Evolutionary conservation across 2,329 filamentous ascomycete species (phyloP).

Genomic region (Neofusicoccum umdonicola): DNA sequence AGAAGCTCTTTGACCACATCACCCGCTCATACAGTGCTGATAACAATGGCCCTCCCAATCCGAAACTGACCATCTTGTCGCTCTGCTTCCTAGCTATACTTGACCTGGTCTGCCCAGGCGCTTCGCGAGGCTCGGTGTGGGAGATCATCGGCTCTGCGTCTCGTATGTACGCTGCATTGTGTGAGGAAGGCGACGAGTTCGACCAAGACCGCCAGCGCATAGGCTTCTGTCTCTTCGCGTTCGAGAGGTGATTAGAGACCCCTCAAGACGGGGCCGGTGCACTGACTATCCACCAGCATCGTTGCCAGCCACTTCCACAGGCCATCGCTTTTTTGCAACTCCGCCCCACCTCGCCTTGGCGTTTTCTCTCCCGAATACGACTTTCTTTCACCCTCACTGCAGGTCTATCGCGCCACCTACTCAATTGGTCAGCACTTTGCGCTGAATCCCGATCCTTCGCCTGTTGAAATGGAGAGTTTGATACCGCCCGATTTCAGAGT

Average conservation of each 20-base stretch:
- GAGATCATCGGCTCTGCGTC: constrained; percentile 4
- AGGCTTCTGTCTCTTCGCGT: neutral
- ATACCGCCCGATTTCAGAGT: neutral
- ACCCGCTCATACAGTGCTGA: neutral
- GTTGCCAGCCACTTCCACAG: constrained; percentile 2
- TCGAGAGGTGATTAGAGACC: constrained; percentile 1
- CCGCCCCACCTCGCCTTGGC: neutral
- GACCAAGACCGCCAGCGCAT: constrained; percentile 5
- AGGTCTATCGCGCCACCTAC: neutral
- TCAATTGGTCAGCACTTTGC: constrained; percentile 4
- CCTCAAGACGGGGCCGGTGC: no score
- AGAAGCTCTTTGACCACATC: constrained; percentile 7
- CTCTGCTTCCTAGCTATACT: constrained; percentile 2
- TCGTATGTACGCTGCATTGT: neutral
- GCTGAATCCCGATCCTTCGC: neutral
- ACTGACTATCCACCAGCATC: neutral
- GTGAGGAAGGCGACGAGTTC: neutral
- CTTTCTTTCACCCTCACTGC: neutral
- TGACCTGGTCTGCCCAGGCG: neutral
- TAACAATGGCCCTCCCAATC: neutral
- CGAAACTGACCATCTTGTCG: neutral
- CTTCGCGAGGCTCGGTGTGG: neutral
- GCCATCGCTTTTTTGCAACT: constrained; percentile 15
- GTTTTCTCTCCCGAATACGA: neutral
- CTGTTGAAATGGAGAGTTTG: neutral